Base-by-base conservation (phyloP, 2,329 filamentous ascomycete genomes). In the Sclerotinia nivalis region DNA sequence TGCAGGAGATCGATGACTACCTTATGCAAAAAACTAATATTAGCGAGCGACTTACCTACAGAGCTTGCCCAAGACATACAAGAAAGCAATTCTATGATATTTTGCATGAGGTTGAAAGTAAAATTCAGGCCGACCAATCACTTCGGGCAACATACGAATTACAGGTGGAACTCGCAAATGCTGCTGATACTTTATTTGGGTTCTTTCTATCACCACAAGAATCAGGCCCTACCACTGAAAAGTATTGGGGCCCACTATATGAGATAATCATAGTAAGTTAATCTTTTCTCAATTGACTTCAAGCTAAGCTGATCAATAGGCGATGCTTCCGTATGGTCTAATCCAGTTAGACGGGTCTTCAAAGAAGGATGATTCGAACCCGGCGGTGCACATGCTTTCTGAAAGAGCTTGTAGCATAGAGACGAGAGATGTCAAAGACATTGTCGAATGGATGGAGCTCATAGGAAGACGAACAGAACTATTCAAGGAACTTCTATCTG, bases 161-260 rank as follows among this genome's bases (percentile, higher is more conserved):
- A 71, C 75, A 34, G 2, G 72, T 82, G 12, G 81, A 81, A 45
- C 73, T 84, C 0, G 80, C 82, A 68, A 83, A 83, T 69, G 78
- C 78, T 43, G 79, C 80, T 1, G 80, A 83, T 49, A 71, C 75
- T 2, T 47, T 84, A 0, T 83, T 83, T 71, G 75, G 75, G 10
- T 80, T 84, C 50, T 85, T 84, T 69, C 75, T 84, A 10, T 82
- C 83, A 0, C 50, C 73, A 0, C 70, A 75, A 1, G 79, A 79
- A 31, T 73, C 79, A 12, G 80, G 79, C 0, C 79, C 81, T 0
- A 84, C 81, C 4, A 77, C 77, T 1, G 70, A 71, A 7, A 83
- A 82, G 68, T 84, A 80, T 67, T 85, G 83, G 83, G 83, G 82
- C 1, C 80, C 82, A n/a, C 52, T 82, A 0, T 75, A 75, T 69